These are phyloP conservation scores for Elaeagnus macrophylla DNA, from an alignment of 306 rosid species.

Conservation along the genomic window DNA sequence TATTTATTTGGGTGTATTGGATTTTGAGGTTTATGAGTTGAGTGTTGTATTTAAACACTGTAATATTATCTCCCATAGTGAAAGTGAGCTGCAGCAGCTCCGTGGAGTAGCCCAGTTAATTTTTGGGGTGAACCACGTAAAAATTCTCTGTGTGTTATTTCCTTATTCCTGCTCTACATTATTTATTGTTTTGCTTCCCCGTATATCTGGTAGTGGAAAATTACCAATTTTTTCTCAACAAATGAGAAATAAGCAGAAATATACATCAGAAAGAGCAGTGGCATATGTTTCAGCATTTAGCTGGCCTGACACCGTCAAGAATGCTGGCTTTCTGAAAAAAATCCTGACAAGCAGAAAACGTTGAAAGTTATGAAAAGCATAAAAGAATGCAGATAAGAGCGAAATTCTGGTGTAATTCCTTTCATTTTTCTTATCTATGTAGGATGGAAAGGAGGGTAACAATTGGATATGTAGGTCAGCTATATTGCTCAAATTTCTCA, in stretches of 20 bases:
- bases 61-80: too few species aligned
- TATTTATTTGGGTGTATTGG: too few species aligned
- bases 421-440: neutral
- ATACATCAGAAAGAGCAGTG: slow-evolving; percentile 92
- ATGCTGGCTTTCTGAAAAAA: slow-evolving; percentile 92
- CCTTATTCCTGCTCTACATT: too few species aligned
- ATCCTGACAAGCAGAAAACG: slow-evolving; percentile 49
- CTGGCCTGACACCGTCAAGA: slow-evolving; percentile 94
- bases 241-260: neutral
- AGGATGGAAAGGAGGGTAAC: neutral
- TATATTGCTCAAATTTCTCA: neutral
- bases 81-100: too few species aligned
- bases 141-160: too few species aligned
- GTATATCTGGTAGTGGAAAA: too few species aligned
- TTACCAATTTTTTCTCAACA: too few species aligned
- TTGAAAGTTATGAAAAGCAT: neutral
- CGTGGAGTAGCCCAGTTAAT: too few species aligned
- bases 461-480: neutral
- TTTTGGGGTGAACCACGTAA: too few species aligned
- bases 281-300: slow-evolving; percentile 97
- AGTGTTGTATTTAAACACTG: too few species aligned
- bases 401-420: neutral
- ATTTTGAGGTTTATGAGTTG: too few species aligned
- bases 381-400: neutral
- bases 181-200: too few species aligned